Evolutionary conservation across 495 filamentous ascomycete genomes (phyloP), one percentile per base, ranked within the genome.

Genomic region (Apodospora peruviana): DNA sequence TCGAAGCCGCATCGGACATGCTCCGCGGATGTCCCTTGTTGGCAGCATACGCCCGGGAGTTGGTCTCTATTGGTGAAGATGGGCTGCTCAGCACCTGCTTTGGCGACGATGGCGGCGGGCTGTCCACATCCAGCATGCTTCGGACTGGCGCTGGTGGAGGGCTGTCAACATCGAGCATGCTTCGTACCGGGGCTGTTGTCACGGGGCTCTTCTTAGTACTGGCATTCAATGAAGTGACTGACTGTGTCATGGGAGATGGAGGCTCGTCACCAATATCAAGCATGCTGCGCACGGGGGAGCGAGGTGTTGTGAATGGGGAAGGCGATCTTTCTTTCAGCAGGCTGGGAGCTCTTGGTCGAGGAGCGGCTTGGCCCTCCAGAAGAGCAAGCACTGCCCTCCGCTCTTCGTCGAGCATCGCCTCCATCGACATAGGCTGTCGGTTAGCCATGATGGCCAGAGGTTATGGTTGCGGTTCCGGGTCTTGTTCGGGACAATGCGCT

Each of bases 351-450:
- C 61, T 59, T 52, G 70, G 55, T 47, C 60, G 67, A 48, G 40
- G 52, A 45, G 47, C 69, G 63, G 63, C 35, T 21, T 17, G n/a
- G 32, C 55, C 57, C 52, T 84, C 78, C 17, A 88, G 66, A 38
- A 86, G 66, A 47, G 77, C 79, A 55, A 88, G 71, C 36, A 89
- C 77, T 67, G 86, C 86, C 48, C 73, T 74, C 39, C 82, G 75
- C 70, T 90, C 86, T 66, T 88, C 81, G 58, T 88, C 84, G 39
- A 87, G 72, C 44, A 82, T 79, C 19, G 80, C 73, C 70, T 88
- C 84, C 48, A 87, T 77, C 52, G 86, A 87, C 84, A 76, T 76
- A 10, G 61, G 37, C 23, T 57, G 60, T 22, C 60, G 56, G 7
- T 48, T 48, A 22, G 64, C 50, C 63, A 66, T 66, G 46, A 11